Base-by-base conservation (phyloP, 164 flowering plant genomes). In the Chloranthus sessilifolius region DNA sequence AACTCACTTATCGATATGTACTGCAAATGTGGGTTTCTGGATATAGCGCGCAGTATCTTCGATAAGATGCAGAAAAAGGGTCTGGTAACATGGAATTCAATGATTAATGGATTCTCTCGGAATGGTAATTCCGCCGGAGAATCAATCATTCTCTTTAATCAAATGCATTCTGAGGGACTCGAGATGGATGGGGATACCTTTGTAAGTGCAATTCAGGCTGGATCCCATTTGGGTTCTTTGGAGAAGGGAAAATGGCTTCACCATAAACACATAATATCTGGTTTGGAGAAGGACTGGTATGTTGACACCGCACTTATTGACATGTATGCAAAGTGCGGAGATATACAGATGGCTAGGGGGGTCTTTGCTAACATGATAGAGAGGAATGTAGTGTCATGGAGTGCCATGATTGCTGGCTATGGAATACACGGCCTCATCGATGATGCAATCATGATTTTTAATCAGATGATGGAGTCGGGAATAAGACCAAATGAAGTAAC, bases 311-410 rank as follows among this genome's bases (percentile, higher is more conserved):
- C 92, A 56, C 63, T 85, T 12, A 49, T 27, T 12, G 85, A 88
- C 60, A 88, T 85, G 97, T 88, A 85, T 55, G 78, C 83, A 28
- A 86, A 86, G 57, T 83, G 82, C 61, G 95, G 97, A 58, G 80
- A 81, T 51, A 68, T 85, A 52, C 52, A 36, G 47, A 59, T 67
- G 62, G 87, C 95, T 33, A 60, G 53, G 37, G 30, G 43, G 29
- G 66, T 89, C 43, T 89, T 89, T 22, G 67, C 78, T 35, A 61
- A 40, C 58, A 77, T 77, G 70, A 47, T 45, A 16, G 76, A 76
- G 23, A 68, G 63, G 49, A 82, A 62, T 51, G 69, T 80, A 27
- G 85, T 74, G 0, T 71, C 95, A 14, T 89, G 95, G 95, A 86
- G 83, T 70, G 69, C 70, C 39, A 82, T 86, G 81, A 79, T 86